phyloP scores from a whole-genome alignment of 805 yeast species.

The Zygosaccharomyces pseudorouxii region DNA sequence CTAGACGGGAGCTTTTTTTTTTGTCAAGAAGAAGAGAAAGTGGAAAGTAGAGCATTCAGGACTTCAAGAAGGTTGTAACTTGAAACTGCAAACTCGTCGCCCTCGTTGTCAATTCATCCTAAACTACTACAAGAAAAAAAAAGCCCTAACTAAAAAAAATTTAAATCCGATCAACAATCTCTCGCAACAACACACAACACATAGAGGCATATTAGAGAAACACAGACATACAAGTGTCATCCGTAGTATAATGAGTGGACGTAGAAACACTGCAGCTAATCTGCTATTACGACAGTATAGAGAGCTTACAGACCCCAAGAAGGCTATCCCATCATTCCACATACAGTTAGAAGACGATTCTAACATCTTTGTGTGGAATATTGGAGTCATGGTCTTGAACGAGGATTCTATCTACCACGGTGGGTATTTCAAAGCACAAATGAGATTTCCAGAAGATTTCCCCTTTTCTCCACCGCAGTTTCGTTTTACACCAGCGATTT shows the following conservation, averaged over 20 bases:
- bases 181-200: not conserved
- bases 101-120: not conserved
- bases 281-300: slow-evolving; percentile 87
- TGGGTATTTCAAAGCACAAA: slow-evolving; percentile 89
- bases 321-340: slow-evolving; percentile 68
- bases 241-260: slow-evolving; percentile 24
- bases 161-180: not conserved
- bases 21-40: not conserved
- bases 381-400: slow-evolving; percentile 88
- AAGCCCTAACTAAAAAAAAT: not conserved
- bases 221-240: not conserved
- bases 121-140: not conserved
- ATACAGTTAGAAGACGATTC: slow-evolving; percentile 59
- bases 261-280: slow-evolving; percentile 64
- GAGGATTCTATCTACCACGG: slow-evolving; percentile 90
- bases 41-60: not conserved
- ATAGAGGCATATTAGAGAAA: not conserved
- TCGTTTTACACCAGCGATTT: slow-evolving; percentile 87
- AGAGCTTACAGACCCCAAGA: slow-evolving; percentile 89
- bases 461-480: slow-evolving; percentile 92
- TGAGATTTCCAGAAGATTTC: slow-evolving; percentile 87
- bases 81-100: not conserved
- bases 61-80: not conserved
- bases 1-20: not conserved
- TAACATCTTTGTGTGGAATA: slow-evolving; percentile 65